These are phyloP conservation scores for Diutina neorugosa DNA, from an alignment of 1,139 yeast genomes.

Conservation along the genomic window DNA sequence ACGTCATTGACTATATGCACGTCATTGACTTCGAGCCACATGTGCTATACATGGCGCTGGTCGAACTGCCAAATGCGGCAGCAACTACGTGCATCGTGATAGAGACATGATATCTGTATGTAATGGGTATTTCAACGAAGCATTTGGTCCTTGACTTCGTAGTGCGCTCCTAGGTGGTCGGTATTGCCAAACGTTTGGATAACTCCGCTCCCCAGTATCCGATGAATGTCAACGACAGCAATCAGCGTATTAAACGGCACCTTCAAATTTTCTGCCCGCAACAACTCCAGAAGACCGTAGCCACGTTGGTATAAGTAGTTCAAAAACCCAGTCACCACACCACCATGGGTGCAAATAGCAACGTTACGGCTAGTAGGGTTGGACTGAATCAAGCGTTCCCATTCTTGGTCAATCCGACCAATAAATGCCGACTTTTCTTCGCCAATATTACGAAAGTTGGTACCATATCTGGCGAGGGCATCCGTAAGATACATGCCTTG, in stretches of 20 bases:
- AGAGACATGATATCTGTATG: background rate
- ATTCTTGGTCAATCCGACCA: constrained; percentile 36
- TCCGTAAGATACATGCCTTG: constrained; percentile 66
- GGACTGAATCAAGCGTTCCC: constrained; percentile 30
- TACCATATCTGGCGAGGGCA: constrained; percentile 39
- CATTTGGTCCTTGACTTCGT: constrained; percentile 23
- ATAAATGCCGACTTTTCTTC: constrained; percentile 28
- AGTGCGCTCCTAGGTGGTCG: constrained; percentile 42
- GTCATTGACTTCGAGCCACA: background rate
- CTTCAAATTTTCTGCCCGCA: constrained; percentile 31
- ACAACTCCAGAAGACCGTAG: constrained; percentile 24
- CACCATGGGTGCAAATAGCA: constrained; percentile 74
- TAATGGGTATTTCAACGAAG: constrained; percentile 13
- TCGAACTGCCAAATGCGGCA: background rate
- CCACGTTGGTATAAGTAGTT: constrained; percentile 30
- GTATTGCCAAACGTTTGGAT: constrained; percentile 50
- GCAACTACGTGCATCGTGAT: background rate
- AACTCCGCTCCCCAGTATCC: constrained; percentile 22
- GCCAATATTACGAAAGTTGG: constrained; percentile 32
- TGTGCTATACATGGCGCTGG: background rate
- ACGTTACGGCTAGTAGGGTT: constrained; percentile 32
- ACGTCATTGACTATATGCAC: background rate
- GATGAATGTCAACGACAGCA: constrained; percentile 45
- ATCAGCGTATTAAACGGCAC: constrained; percentile 69
- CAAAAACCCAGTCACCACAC: constrained; percentile 56